These are phyloP conservation scores for Byssothecium circinans DNA, from an alignment of 2,329 filamentous ascomycete genomes.

Conservation along the genomic window DNA sequence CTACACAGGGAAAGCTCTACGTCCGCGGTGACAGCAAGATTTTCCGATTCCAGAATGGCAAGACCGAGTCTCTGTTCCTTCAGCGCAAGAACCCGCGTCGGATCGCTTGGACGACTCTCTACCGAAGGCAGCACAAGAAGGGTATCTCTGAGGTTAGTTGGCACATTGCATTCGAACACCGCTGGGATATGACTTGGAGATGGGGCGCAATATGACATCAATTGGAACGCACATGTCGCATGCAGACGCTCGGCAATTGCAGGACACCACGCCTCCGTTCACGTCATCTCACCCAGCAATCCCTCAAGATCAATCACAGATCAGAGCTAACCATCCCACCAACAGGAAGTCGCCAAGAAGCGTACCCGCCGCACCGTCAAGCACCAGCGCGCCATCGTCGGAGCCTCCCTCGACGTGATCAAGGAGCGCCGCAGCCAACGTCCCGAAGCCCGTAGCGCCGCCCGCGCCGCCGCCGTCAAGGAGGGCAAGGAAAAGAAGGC, in stretches of 20 bases:
- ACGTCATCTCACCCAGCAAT: not conserved
- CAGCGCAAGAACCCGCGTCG: conserved; percentile 99
- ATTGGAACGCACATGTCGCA: not conserved
- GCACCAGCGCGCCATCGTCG: conserved; percentile 97
- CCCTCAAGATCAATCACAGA: not conserved
- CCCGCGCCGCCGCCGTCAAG: conserved; percentile 88
- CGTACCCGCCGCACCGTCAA: conserved; percentile 97
- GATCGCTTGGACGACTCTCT: conserved; percentile 98
- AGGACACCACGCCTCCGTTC: not conserved
- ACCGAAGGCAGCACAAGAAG: conserved; percentile 99
- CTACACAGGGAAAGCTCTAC: conserved; percentile 91
- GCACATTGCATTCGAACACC: conserved; percentile 4
- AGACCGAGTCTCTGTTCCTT: conserved; percentile 99
- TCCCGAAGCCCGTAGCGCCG: conserved; percentile 92
- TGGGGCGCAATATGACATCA: conserved; percentile 25
- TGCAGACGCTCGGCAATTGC: not conserved
- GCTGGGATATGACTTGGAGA: conserved; percentile 8
- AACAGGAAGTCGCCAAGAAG: conserved; percentile 99
- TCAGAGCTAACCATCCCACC: conserved; percentile 23
- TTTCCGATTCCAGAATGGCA: conserved; percentile 99
- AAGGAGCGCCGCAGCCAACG: conserved; percentile 96
- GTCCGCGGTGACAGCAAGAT: conserved; percentile 99
- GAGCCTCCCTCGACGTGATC: conserved; percentile 99
- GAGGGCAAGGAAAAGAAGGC: conserved; percentile 99
- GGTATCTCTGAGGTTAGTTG: conserved; percentile 96